A percentile compares a stretch with the other conserved stretches of the same genome.
phyloP scores from a whole-genome alignment of 495 filamentous ascomycete genomes.

The Penicillium salamii region DNA sequence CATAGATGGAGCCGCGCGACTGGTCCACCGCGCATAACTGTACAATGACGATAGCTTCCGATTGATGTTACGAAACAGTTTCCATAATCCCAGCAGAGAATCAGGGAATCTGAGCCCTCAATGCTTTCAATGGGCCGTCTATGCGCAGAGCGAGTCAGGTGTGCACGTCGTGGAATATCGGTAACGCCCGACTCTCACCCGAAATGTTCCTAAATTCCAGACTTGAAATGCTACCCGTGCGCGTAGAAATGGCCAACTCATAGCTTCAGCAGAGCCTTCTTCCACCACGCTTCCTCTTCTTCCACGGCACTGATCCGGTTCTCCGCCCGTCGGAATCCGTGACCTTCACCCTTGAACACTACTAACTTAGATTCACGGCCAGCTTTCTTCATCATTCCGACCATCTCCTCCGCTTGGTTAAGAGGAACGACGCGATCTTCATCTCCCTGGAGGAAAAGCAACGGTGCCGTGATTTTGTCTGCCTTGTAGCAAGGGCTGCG shows the following conservation, averaged over 20 bases:
- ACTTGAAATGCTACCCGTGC: no score
- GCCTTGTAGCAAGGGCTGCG: constrained; percentile 39
- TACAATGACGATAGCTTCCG: neutral
- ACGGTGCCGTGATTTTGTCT: constrained; percentile 34
- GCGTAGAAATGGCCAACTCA: no score
- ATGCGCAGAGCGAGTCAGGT: no score
- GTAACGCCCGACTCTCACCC: no score
- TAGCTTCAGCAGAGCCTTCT: constrained; percentile 12
- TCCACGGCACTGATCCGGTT: constrained; percentile 21
- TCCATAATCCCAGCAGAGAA: neutral
- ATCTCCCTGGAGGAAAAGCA: constrained; percentile 41
- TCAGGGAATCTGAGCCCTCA: no score
- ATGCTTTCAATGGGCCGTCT: no score
- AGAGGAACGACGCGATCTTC: constrained; percentile 41
- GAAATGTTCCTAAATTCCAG: no score
- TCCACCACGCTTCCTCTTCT: constrained; percentile 35
- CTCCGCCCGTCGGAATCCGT: constrained; percentile 28
- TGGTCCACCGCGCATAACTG: neutral
- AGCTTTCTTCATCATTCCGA: constrained; percentile 20
- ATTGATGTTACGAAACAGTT: neutral
- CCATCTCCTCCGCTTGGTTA: constrained; percentile 38
- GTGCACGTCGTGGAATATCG: no score
- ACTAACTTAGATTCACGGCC: constrained; percentile 34
- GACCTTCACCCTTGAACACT: constrained; percentile 40
- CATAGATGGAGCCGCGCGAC: constrained; percentile 12